Percentiles rank a stretch among this genome's conserved stretches.
Conservation (phyloP, 108 stramenopile genomes). For the Conticribra guillardii region DNA sequence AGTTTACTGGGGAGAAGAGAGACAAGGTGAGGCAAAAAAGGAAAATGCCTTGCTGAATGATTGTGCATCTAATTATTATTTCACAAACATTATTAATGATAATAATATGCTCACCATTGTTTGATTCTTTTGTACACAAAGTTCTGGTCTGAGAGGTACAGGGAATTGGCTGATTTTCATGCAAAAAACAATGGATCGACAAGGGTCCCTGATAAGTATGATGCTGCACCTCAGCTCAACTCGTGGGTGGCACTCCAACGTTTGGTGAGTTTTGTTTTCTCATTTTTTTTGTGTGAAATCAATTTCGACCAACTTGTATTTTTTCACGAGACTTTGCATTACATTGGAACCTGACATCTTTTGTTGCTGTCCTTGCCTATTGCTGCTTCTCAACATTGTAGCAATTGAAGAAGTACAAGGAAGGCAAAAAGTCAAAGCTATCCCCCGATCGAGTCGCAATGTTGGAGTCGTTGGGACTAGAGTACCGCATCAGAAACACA, state of each 20-base stretch:
- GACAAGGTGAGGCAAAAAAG: no score
- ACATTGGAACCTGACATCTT: no score
- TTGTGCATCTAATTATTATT: no score
- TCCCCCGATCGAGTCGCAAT: constrained; percentile 28
- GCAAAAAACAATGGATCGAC: constrained; percentile 24
- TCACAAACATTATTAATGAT: no score
- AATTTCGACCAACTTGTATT: no score
- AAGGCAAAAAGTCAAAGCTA: constrained; percentile 57
- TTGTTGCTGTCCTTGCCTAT: neutral
- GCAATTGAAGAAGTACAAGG: constrained; percentile 40
- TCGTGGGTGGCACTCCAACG: constrained; percentile 35
- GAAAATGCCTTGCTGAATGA: no score
- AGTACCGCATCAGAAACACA: constrained; percentile 33
- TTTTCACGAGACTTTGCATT: no score
- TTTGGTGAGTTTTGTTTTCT: constrained; percentile 6
- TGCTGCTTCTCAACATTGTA: neutral
- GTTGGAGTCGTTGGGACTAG: constrained; percentile 37
- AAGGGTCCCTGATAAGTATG: constrained; percentile 29
- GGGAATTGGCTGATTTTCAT: constrained; percentile 30
- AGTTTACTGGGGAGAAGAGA: constrained; percentile 45
- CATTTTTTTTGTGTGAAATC: no score
- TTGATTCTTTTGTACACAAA: no score
- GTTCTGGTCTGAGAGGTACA: constrained; percentile 41
- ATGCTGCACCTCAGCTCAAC: constrained; percentile 35
- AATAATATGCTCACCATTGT: no score